Base-by-base conservation (phyloP, 352 stramenopile genomes). In the Phytophthora rubi region DNA sequence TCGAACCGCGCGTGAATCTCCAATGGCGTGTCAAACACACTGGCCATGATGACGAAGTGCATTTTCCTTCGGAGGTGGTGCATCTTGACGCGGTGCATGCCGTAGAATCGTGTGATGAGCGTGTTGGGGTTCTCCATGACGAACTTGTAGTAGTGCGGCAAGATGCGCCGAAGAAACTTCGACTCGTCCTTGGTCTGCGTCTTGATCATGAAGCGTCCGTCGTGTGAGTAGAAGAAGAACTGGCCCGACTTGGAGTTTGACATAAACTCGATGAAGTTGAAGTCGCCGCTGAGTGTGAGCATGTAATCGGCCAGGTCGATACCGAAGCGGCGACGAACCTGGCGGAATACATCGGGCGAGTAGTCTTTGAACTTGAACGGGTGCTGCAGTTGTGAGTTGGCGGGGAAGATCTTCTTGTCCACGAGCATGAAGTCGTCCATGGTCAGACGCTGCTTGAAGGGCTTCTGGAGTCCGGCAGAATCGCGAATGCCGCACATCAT, bases 181-280 rank as follows among this genome's bases (percentile, higher is more conserved):
- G 90, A 98, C 84, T 99, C 98, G n/a, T 97, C 93, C 75, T 99
- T 98, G 6, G 95, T 99, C 85, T 99, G 97, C 13, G 97, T 99
- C 85, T 99, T 99, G 81, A 99, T 99, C 93, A 99, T 99, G 77
- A 98, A 99, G 37, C 82, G 74, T 1, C 87, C 85, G 81, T 99
- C 97, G 77, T 98, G 94, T 8, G 96, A 99, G 71, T 99, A 99
- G 77, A 99, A 99, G 83, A 99, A 99, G 80, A 99, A 99, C 70
- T 99, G 97, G 4, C 97, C 98, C 75, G 91, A 98, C 81, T 99
- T 99, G 55, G 95, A 98, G 79, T 99, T 99, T 4, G 93, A 98
- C 79, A 99, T 97, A 81, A 99, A 99, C 85, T 99, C 96, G 68
- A 99, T 98, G 77, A 98, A 99, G 77, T 98, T 98, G 52, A 98